phyloP scores from a whole-genome alignment of 768 basidiomycete species.

The Mycena crocata region DNA sequence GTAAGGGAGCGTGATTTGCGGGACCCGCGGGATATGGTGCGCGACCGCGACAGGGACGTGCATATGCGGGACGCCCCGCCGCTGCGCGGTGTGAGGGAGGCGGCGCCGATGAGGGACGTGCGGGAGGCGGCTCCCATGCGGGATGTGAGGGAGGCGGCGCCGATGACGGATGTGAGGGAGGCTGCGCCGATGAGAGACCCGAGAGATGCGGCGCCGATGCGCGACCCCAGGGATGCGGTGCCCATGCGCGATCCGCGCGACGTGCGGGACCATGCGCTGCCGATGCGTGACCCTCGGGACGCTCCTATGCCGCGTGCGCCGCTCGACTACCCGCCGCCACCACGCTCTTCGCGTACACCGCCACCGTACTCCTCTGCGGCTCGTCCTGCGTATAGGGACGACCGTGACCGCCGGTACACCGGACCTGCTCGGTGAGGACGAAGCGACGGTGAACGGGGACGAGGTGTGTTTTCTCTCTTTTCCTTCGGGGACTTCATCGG shows the following conservation, averaged over 20 bases:
- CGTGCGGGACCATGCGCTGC: conserved; percentile 14
- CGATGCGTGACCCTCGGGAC: conserved; percentile 24
- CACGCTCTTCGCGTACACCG: conserved; percentile 22
- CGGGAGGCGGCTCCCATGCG: no score
- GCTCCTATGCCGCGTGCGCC: conserved; percentile 20
- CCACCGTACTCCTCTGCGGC: conserved; percentile 24
- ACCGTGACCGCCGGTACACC: conserved; percentile 24
- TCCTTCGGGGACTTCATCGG: no score
- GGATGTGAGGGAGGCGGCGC: conserved; percentile 15
- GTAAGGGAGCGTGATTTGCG: conserved; percentile 7
- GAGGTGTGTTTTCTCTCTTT: not conserved
- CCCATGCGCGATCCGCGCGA: conserved; percentile 28
- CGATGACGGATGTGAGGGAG: conserved; percentile 15
- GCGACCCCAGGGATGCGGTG: conserved; percentile 16
- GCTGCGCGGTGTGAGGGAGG: conserved; percentile 7
- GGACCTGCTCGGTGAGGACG: conserved; percentile 18
- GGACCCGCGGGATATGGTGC: not conserved
- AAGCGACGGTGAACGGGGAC: not conserved
- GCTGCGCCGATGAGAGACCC: conserved; percentile 17
- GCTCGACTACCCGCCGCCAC: conserved; percentile 26
- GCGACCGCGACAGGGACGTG: conserved; percentile 8
- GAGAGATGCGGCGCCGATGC: conserved; percentile 21
- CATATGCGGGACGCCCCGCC: conserved; percentile 15
- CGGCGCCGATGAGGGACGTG: no score
- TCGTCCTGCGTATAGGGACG: conserved; percentile 24